phyloP scores from a whole-genome alignment of 2,329 filamentous ascomycete genomes.

The Exophiala xenobiotica region DNA sequence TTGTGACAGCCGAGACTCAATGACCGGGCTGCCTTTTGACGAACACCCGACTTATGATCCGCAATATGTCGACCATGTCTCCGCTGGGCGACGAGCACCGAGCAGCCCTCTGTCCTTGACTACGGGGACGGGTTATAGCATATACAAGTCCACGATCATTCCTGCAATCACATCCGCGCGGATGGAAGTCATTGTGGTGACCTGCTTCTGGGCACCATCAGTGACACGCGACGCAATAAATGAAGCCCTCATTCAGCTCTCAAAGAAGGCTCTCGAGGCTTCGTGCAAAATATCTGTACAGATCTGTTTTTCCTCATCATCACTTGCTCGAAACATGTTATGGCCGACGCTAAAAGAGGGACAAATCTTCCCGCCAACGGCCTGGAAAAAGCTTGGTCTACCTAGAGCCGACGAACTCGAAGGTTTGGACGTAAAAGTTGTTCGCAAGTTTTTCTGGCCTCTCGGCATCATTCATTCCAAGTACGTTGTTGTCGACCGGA shows the following conservation, averaged over 20 bases:
- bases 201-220: constrained; percentile 78
- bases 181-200: constrained; percentile 70
- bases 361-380: constrained; percentile 57
- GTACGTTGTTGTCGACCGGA: constrained; percentile 71
- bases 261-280: constrained; percentile 51
- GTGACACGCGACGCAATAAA: constrained; percentile 59
- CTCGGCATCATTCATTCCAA: constrained; percentile 89
- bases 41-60: too few relatives aligned
- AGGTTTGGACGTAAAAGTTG: constrained; percentile 67
- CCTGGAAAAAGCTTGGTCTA: constrained; percentile 66
- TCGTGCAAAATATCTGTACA: constrained; percentile 66
- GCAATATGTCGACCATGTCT: constrained; percentile 8
- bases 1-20: too few relatives aligned
- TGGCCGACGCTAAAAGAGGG: constrained; percentile 66
- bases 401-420: constrained; percentile 55
- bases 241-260: not conserved
- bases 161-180: constrained; percentile 62
- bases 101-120: constrained; percentile 8
- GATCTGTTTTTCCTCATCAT: constrained; percentile 74
- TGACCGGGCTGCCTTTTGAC: too few relatives aligned
- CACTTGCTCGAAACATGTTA: constrained; percentile 70
- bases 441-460: constrained; percentile 75
- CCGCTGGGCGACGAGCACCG: constrained; percentile 3
- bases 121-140: constrained; percentile 14
- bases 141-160: constrained; percentile 45